Base-by-base conservation (phyloP, 371 early-diverging fungal species). In the Sporodiniella umbellata region DNA sequence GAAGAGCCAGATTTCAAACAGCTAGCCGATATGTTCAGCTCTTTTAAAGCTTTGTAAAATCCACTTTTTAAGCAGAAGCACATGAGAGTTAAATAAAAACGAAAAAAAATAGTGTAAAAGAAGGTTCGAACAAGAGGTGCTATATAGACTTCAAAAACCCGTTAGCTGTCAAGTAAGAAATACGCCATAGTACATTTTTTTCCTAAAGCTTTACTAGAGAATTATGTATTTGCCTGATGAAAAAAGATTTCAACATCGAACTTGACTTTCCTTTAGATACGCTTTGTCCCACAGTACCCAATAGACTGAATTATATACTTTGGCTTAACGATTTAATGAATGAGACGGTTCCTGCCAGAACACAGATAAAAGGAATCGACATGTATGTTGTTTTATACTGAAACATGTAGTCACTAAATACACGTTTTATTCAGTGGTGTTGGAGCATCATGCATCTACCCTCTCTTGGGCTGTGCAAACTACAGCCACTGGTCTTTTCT, bases 371-470 rank as follows among this genome's bases (percentile, higher is more conserved):
- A 26, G 85, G 81, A 7, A 76, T 85, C 40, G 86, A 88, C 48
- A 81, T 88, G 84, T 84, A 67, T n/a, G n/a, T n/a, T n/a, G n/a
- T n/a, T n/a, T n/a, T n/a, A n/a, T n/a, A n/a, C n/a, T n/a, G n/a
- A n/a, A n/a, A n/a, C n/a, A n/a, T n/a, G n/a, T n/a, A n/a, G n/a
- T n/a, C n/a, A n/a, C n/a, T n/a, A n/a, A n/a, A n/a, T n/a, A n/a
- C n/a, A n/a, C n/a, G n/a, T n/a, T 28, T 28, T 28, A 7, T 28
- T 10, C 58, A 86, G 85, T 54, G 89, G 89, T 28, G 81, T 84
- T 35, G 89, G 89, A 6, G 83, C 85, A 1, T 86, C 87, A 0
- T 89, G 89, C 53, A 86, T 89, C 10, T 89, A 87, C 60, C 89
- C 89, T 7, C 54, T 89, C 2, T 60, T 89, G 8, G 86, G 81